Evolutionary conservation across 305 asterid genomes (phyloP).

Genomic region (Fraxinus ornus): DNA sequence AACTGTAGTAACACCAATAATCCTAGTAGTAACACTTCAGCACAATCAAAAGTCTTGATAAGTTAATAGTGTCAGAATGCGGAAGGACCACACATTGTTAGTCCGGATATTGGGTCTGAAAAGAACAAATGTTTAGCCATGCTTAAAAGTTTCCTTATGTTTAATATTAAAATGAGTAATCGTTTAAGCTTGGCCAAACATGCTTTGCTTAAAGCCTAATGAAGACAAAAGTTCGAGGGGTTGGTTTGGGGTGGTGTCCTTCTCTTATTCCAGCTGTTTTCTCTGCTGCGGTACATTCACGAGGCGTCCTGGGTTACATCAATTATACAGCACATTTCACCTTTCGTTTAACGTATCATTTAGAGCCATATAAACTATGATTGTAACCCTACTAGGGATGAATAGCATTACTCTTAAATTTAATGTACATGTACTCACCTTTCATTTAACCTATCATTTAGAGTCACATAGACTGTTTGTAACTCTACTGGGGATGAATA

Average conservation of each 20-base stretch:
- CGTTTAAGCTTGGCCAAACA: background rate
- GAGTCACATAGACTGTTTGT: too few species aligned
- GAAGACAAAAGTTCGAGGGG: background rate
- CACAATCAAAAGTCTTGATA: background rate
- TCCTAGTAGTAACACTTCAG: too few species aligned
- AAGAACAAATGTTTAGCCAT: conserved; percentile 27
- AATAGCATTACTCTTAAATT: too few species aligned
- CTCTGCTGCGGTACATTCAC: background rate
- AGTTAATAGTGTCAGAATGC: conserved; percentile 24
- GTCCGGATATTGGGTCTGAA: conserved; percentile 20
- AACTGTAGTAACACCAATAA: too few species aligned
- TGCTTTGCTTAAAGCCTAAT: background rate
- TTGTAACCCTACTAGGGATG: too few species aligned
- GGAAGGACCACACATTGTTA: conserved; percentile 31
- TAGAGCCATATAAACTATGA: too few species aligned
- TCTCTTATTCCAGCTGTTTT: background rate
- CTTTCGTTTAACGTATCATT: too few species aligned
- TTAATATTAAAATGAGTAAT: background rate
- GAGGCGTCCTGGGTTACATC: background rate
- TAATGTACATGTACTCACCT: too few species aligned
- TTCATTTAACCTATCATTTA: too few species aligned
- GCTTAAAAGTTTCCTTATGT: background rate
- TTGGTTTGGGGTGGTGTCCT: background rate
- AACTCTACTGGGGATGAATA: too few species aligned
- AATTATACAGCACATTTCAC: too few species aligned